Evolutionary conservation across 371 early-diverging fungal genomes (phyloP), one percentile per base, ranked within the genome.

Genomic region (Rhizomucor pusillus): DNA sequence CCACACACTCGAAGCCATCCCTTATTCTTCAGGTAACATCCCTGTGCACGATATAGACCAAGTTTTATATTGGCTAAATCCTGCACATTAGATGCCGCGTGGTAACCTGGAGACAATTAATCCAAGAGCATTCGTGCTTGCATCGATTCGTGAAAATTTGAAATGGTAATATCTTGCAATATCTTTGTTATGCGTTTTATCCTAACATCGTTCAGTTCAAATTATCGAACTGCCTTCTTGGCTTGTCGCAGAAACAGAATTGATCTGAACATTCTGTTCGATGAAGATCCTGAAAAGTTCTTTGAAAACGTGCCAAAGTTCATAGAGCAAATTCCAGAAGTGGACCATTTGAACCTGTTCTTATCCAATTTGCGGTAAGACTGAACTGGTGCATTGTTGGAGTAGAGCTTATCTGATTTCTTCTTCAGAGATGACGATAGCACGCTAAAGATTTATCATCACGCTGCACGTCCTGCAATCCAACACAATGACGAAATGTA

Each of bases 61-160:
- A 11, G 20, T 40, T 18, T 19, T 22, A 33, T 41, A 56, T 39
- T 39, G 20, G 20, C 33, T 3, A 19, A 6, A 39, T 14, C n/a
- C 34, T 33, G 16, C 36, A 23, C 24, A 24, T 16, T 43, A 76
- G 77, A 94, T 97, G 95, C 97, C 95, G 13, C 87, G 97, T 19
- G 98, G 98, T 25, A 98, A 98, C 54, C 71, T 97, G 46, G 99
- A 98, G 68, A 96, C 98, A 0, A 80, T 98, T n/a, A 80, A 82
- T 23, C 99, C 99, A 4, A 85, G 97, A 5, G 92, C 96, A 1
- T 72, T 98, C 64, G 95, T 97, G 0, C 71, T 97, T 16, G 81
- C 91, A 0, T 69, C 81, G 6, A 88, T 95, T n/a, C 80, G 91
- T 6, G 79, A 87, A 36, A 67, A 79, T 11, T 51, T 97, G 23